Percentiles rank a stretch among this genome's conserved stretches.
phyloP scores from a whole-genome alignment of 169 alveolate species.

The Cryptosporidium ubiquitum region DNA sequence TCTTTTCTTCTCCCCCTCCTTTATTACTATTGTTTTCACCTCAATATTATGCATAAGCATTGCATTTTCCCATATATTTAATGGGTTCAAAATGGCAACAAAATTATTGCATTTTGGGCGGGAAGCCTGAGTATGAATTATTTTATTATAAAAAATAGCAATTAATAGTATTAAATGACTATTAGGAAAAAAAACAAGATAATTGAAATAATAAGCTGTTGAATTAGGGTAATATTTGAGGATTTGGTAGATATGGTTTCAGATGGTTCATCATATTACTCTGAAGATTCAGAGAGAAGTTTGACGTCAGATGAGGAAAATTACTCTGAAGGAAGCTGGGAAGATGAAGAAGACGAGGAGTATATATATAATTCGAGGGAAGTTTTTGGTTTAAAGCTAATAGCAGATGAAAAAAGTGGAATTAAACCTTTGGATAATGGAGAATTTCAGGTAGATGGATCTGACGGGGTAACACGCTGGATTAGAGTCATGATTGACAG shows the following conservation, averaged over 20 bases:
- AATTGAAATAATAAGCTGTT: neutral
- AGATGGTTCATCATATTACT: slow-evolving; percentile 53
- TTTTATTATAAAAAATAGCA: too few species aligned
- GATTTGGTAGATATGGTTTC: slow-evolving; percentile 4
- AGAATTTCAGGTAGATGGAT: slow-evolving; percentile 18
- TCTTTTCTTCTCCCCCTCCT: neutral
- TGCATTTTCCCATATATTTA: neutral
- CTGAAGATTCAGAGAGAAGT: slow-evolving; percentile 49
- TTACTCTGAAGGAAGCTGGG: slow-evolving; percentile 9
- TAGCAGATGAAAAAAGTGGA: neutral
- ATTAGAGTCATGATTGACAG: slow-evolving; percentile 42
- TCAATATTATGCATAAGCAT: neutral
- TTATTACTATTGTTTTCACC: neutral
- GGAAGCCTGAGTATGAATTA: neutral
- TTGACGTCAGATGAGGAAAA: slow-evolving; percentile 38
- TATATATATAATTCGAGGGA: slow-evolving; percentile 14
- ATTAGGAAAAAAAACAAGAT: neutral
- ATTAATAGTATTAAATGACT: neutral
- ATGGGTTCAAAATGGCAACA: neutral
- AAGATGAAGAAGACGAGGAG: slow-evolving; percentile 28
- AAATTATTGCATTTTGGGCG: neutral
- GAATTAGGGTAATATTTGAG: neutral
- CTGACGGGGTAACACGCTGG: slow-evolving; percentile 27
- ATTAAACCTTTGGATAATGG: neutral
- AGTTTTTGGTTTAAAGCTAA: slow-evolving; percentile 38